phyloP scores from a whole-genome alignment of 164 flowering plant species.

The Saururus chinensis region DNA sequence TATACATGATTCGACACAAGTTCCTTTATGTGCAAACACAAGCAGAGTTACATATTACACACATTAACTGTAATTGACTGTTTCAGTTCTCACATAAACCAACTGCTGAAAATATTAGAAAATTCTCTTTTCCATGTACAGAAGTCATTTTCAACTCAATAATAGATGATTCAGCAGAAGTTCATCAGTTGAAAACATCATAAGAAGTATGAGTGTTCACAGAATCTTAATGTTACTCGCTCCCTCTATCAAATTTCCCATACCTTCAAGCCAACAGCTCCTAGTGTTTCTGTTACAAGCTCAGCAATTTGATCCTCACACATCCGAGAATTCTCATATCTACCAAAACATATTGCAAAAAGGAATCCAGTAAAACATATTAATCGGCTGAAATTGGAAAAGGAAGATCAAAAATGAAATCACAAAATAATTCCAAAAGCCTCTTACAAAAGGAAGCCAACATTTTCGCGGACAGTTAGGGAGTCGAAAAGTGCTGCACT shows the following conservation, averaged over 20 bases:
- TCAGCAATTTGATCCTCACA: constrained; percentile 58
- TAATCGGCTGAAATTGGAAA: not conserved
- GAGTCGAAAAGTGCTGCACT: constrained; percentile 99
- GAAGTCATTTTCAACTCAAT: no score
- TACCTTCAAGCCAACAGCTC: constrained; percentile 97
- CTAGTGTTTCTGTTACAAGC: constrained; percentile 80
- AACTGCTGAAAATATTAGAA: not conserved
- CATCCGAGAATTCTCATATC: constrained; percentile 87
- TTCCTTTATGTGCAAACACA: no score
- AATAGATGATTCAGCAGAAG: not conserved
- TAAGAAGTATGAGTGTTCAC: not conserved
- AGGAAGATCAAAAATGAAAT: not conserved
- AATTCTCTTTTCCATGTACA: not conserved
- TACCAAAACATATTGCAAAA: constrained; percentile 10
- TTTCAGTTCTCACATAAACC: not conserved
- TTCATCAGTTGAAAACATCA: no score
- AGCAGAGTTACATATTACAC: no score
- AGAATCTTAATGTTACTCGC: not conserved
- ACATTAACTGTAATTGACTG: no score
- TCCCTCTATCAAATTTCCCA: not conserved
- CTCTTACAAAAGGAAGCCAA: constrained; percentile 95
- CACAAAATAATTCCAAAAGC: constrained; percentile 1
- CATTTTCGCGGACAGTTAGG: constrained; percentile 93
- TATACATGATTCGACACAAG: no score
- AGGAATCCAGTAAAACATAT: not conserved